Conservation (phyloP, 2,329 filamentous ascomycete species). For the Paecilomyces sp. region DNA sequence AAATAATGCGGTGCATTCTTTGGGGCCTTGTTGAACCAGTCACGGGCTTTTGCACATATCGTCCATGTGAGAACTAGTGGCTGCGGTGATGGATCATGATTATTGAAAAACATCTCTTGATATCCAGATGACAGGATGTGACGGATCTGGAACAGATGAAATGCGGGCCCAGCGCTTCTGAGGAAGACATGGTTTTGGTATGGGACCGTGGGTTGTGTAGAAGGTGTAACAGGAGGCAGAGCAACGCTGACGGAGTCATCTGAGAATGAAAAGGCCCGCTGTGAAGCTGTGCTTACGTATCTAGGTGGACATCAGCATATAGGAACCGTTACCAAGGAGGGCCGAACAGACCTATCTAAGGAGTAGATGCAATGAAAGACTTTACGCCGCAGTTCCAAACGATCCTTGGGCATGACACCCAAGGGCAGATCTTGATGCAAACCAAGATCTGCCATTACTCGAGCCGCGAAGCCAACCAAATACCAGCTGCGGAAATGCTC, state of each 20-base stretch:
- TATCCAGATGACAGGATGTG: constrained; percentile 84
- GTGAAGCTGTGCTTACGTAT: constrained; percentile 80
- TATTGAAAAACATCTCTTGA: constrained; percentile 76
- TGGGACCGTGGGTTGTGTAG: constrained; percentile 39
- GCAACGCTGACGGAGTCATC: constrained; percentile 79
- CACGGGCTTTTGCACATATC: constrained; percentile 54
- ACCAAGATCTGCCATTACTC: constrained; percentile 81
- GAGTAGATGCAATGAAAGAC: constrained; percentile 90
- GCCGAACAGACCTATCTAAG: constrained; percentile 62
- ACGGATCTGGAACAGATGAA: constrained; percentile 76
- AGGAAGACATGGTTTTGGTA: constrained; percentile 41
- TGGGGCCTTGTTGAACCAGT: constrained; percentile 74
- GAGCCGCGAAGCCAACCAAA: constrained; percentile 79
- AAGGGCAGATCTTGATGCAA: constrained; percentile 84
- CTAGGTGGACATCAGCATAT: constrained; percentile 38
- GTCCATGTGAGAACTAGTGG: constrained; percentile 44
- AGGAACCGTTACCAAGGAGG: background rate
- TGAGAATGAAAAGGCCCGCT: constrained; percentile 84
- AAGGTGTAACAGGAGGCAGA: constrained; percentile 52
- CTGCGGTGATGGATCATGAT: constrained; percentile 60
- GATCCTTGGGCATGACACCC: constrained; percentile 58
- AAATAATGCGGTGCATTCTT: constrained; percentile 57
- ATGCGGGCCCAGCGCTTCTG: constrained; percentile 59
- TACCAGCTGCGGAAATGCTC: constrained; percentile 93
- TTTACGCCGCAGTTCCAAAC: constrained; percentile 69